These are phyloP conservation scores for Meredithiella fracta DNA, from an alignment of 2,329 filamentous ascomycete species.

Conservation along the genomic window DNA sequence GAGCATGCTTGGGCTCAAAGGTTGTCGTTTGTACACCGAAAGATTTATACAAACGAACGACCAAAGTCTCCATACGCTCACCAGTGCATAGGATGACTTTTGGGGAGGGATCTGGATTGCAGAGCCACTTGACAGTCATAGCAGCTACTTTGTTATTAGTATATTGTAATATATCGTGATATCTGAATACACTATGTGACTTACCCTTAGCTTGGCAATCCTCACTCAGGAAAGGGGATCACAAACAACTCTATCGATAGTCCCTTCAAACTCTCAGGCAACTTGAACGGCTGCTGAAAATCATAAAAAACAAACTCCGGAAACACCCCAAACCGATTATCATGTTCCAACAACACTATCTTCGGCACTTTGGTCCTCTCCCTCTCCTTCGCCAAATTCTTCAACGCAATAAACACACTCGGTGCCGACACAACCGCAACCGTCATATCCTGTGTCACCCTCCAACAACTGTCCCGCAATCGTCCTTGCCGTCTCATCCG, in stretches of 20 bases:
- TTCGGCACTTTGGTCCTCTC: constrained; percentile 28
- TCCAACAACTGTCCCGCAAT: constrained; percentile 50
- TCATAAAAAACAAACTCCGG: constrained; percentile 61
- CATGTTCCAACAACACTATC: constrained; percentile 55
- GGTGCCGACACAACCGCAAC: constrained; percentile 60
- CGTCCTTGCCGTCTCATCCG: constrained; percentile 49
- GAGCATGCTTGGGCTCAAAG: constrained; percentile 52
- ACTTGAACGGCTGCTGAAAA: constrained; percentile 48
- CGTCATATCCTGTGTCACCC: constrained; percentile 36
- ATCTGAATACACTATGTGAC: no score
- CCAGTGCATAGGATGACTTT: constrained; percentile 56
- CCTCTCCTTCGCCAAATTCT: constrained; percentile 38
- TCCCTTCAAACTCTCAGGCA: constrained; percentile 47
- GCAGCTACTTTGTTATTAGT: constrained; percentile 34
- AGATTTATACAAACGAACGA: constrained; percentile 49
- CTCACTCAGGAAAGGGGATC: constrained; percentile 69
- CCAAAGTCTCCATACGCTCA: constrained; percentile 52
- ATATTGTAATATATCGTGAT: no score
- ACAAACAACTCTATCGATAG: constrained; percentile 51
- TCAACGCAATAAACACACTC: constrained; percentile 60
- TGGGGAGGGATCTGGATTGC: constrained; percentile 25
- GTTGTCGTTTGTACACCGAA: constrained; percentile 47
- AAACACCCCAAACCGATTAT: constrained; percentile 57
- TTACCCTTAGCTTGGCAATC: constrained; percentile 66
- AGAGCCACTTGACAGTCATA: constrained; percentile 58